These are phyloP conservation scores for Aspergillus spinulosporus DNA, from an alignment of 2,329 filamentous ascomycete species.

Conservation along the genomic window DNA sequence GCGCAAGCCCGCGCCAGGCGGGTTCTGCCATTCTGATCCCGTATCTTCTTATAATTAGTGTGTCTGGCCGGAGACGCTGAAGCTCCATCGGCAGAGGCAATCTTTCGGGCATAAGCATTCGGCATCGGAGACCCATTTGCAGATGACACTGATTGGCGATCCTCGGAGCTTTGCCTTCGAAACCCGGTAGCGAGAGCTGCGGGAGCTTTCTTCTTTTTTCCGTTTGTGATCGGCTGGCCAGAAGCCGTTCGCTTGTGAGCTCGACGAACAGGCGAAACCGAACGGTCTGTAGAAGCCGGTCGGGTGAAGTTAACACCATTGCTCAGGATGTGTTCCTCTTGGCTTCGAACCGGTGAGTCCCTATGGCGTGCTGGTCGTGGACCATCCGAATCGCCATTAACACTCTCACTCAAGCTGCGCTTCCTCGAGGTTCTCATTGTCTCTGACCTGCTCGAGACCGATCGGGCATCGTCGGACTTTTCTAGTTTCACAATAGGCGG, in stretches of 20 bases:
- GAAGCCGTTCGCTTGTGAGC: constrained; percentile 41
- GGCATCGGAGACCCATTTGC: constrained; percentile 47
- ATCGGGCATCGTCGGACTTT: constrained; percentile 33
- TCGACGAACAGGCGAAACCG: constrained; percentile 37
- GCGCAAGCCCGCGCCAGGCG: constrained; percentile 87
- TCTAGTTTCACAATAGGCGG: constrained; percentile 41
- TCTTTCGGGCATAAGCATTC: constrained; percentile 42
- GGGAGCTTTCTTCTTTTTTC: constrained; percentile 40
- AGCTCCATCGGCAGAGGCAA: constrained; percentile 42
- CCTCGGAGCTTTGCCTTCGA: constrained; percentile 47
- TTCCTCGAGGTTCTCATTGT: constrained; percentile 32
- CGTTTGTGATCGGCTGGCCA: constrained; percentile 30
- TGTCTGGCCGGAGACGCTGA: constrained; percentile 68
- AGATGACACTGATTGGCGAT: constrained; percentile 47
- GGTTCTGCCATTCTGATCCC: constrained; percentile 91
- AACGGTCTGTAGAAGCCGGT: constrained; percentile 36
- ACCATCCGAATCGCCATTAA: constrained; percentile 33
- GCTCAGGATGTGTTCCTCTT: constrained; percentile 28
- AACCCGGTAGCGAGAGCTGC: constrained; percentile 44
- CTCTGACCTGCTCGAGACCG: constrained; percentile 27
- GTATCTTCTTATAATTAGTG: constrained; percentile 72
- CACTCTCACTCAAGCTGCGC: constrained; percentile 40
- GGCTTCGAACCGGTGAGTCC: constrained; percentile 23
- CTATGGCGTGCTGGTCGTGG: constrained; percentile 26
- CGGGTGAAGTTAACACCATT: constrained; percentile 31